Evolutionary conservation across 2,329 filamentous ascomycete genomes (phyloP), one percentile per base, ranked within the genome.

Genomic region (Amylocarpus encephaloides): DNA sequence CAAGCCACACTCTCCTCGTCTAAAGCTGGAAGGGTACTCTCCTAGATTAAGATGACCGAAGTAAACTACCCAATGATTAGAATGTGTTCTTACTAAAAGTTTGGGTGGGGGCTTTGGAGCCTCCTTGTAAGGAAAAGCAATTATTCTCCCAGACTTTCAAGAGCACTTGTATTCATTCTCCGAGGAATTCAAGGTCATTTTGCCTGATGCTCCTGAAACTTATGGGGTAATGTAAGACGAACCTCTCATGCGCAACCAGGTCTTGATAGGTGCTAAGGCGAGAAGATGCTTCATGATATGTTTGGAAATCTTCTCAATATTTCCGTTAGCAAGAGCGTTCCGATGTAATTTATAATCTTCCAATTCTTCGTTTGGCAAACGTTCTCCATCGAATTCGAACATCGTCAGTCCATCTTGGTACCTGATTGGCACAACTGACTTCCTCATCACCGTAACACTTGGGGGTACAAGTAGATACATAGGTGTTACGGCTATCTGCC

Each of bases 211-310:
- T 26, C 22, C 22, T 26, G 4, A 26, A 26, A 26, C 22, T 26
- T 26, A 26, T 26, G 7, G 22, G 7, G 7, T 26, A 26, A 26
- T 4, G 7, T 26, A 26, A 26, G 4, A 26, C 22, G 4, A 26
- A 26, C 22, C 22, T 26, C 65, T 56, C 61, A 67, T 64, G 32
- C 56, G 53, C 62, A 66, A 64, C 55, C 58, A 57, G 22, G 50
- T 53, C 30, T 58, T 61, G 3, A 62, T 26, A 12, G 54, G 52
- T 29, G 56, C 56, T 7, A 65, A 54, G 4, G 40, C 43, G 26
- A 47, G 53, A 1, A 64, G 34, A 40, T 52, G 50, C 33, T 54
- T 53, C 1, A 41, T 43, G 12, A 66, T 36, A n/a, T 59, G 57
- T 1, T 53, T 33, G 29, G 55, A 26, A 30, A 65, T 54, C 6